Percentiles rank a stretch among this genome's conserved stretches.
These are phyloP conservation scores for Ballota nigra DNA, from an alignment of 257 asterid genomes.

Conservation along the genomic window DNA sequence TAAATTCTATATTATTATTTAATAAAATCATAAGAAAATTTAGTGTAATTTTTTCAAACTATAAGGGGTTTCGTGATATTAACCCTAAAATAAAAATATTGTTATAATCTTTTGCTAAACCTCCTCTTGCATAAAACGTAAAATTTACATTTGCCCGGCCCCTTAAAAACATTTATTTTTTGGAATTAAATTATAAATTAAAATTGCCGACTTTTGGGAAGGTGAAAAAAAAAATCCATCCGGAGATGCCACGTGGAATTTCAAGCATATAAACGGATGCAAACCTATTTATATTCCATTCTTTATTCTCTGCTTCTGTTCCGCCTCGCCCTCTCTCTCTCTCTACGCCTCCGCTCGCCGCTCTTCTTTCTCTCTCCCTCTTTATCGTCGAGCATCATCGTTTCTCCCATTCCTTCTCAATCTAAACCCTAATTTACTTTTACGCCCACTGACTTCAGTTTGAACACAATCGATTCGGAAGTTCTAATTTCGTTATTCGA, in stretches of 20 bases:
- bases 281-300: constrained; percentile 65
- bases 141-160: not conserved
- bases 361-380: constrained; percentile 13
- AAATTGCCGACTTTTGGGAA: not conserved
- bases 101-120: no score
- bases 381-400: constrained; percentile 17
- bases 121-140: no score
- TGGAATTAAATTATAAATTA: no score
- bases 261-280: constrained; percentile 42
- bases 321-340: constrained; percentile 26
- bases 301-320: constrained; percentile 38
- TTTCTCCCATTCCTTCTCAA: constrained; percentile 25
- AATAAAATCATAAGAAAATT: no score
- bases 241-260: constrained; percentile 38
- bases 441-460: not conserved
- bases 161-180: not conserved
- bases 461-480: not conserved
- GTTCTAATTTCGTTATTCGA: not conserved
- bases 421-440: not conserved
- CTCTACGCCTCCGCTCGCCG: constrained; percentile 19
- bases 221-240: not conserved
- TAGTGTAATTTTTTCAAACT: no score
- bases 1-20: no score
- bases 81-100: no score
- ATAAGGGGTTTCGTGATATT: no score